Evolutionary conservation across 305 asterid species (phyloP).

Genomic region (Fraxinus sp.): DNA sequence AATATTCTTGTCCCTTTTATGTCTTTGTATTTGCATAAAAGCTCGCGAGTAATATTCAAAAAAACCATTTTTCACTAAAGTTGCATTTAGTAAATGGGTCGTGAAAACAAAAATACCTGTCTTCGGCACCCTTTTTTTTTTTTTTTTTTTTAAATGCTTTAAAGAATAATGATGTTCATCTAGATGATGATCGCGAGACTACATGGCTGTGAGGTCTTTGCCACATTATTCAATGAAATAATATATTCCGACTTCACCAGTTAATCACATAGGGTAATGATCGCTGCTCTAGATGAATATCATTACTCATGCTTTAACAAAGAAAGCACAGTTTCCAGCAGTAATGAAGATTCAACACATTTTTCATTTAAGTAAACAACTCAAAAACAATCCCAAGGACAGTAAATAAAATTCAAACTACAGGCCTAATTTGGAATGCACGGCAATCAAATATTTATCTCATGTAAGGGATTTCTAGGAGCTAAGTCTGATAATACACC

Average conservation of each 20-base stretch:
- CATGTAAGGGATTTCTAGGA: slow-evolving; percentile 22
- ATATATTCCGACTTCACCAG: not conserved
- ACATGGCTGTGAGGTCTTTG: not conserved
- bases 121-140: not conserved
- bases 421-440: slow-evolving; percentile 23
- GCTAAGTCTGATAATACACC: slow-evolving; percentile 29
- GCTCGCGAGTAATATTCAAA: not conserved
- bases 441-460: slow-evolving; percentile 21
- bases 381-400: slow-evolving; percentile 16
- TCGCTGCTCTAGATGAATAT: not conserved
- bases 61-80: not conserved
- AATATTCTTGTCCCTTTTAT: not conserved
- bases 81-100: not conserved
- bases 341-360: slow-evolving; percentile 21
- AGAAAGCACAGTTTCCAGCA: not conserved
- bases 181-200: not conserved
- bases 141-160: not conserved
- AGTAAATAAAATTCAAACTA: slow-evolving; percentile 10
- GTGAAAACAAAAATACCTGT: not conserved
- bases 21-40: not conserved
- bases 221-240: not conserved
- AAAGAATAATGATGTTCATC: not conserved
- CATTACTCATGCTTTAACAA: not conserved
- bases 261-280: not conserved
- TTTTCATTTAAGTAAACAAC: not conserved